A percentile compares a stretch with the other conserved stretches of the same genome.
These are phyloP conservation scores for Chimonanthus salicifolius DNA, from an alignment of 164 flowering plant species.

Conservation along the genomic window DNA sequence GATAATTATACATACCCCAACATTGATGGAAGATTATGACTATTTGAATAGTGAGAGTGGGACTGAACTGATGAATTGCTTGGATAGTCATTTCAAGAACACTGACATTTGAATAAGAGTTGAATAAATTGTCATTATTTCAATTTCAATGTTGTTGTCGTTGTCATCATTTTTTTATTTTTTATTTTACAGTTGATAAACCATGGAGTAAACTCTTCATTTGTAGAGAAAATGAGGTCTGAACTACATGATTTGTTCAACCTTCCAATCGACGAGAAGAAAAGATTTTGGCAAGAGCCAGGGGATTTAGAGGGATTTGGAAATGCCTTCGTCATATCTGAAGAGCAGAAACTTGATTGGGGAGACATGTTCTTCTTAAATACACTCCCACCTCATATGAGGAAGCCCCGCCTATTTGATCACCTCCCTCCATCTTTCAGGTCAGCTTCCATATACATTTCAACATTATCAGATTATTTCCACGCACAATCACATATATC, in stretches of 20 bases:
- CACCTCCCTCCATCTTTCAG: slow-evolving; percentile 32
- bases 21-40: background rate
- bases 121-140: no score
- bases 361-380: slow-evolving; percentile 38
- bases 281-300: slow-evolving; percentile 26
- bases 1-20: no score
- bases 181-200: slow-evolving; percentile 23
- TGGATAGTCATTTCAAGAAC: background rate
- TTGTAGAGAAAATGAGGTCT: slow-evolving; percentile 35
- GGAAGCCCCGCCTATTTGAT: slow-evolving; percentile 31
- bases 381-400: slow-evolving; percentile 18
- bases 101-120: background rate
- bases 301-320: slow-evolving; percentile 48
- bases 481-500: no score
- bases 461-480: no score
- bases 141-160: background rate
- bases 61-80: no score
- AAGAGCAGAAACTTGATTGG: slow-evolving; percentile 58
- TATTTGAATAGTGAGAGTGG: no score
- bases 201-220: slow-evolving; percentile 34
- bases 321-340: slow-evolving; percentile 42
- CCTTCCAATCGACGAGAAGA: slow-evolving; percentile 47
- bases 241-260: slow-evolving; percentile 33
- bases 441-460: slow-evolving; percentile 10
- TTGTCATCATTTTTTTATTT: no score